Evolutionary conservation across 2,329 filamentous ascomycete genomes (phyloP).

Genomic region (Penicillium freii): DNA sequence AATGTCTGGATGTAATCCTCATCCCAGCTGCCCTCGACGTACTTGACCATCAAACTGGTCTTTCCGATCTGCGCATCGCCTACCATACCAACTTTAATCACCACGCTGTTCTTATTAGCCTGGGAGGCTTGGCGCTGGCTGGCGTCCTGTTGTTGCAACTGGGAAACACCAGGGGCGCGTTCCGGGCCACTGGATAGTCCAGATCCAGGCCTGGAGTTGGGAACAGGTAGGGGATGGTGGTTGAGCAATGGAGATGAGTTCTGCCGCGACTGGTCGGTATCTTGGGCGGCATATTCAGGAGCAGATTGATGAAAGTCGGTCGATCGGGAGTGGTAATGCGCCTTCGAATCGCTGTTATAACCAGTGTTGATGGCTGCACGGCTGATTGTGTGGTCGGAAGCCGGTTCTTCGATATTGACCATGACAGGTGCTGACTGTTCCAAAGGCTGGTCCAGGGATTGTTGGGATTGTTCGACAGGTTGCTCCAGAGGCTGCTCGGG

Average conservation of each 20-base stretch:
- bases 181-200: constrained; percentile 48
- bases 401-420: constrained; percentile 31
- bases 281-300: constrained; percentile 45
- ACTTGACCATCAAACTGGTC: constrained; percentile 99
- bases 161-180: constrained; percentile 46
- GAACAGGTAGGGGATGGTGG: constrained; percentile 40
- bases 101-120: constrained; percentile 63
- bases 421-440: constrained; percentile 28
- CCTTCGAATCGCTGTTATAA: constrained; percentile 46
- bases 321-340: constrained; percentile 51
- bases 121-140: constrained; percentile 44
- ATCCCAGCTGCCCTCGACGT: constrained; percentile 98
- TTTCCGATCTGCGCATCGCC: constrained; percentile 99
- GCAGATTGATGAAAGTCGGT: constrained; percentile 31
- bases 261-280: constrained; percentile 46
- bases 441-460: constrained; percentile 11
- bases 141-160: constrained; percentile 49
- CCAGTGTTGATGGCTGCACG: constrained; percentile 34
- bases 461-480: background rate
- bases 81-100: constrained; percentile 99
- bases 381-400: constrained; percentile 38
- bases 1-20: constrained; percentile 99
- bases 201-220: constrained; percentile 50
- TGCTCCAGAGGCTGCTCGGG: constrained; percentile 8
- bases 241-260: constrained; percentile 41